Conservation (phyloP, 495 filamentous ascomycete species). For the Bacidia rubella region DNA sequence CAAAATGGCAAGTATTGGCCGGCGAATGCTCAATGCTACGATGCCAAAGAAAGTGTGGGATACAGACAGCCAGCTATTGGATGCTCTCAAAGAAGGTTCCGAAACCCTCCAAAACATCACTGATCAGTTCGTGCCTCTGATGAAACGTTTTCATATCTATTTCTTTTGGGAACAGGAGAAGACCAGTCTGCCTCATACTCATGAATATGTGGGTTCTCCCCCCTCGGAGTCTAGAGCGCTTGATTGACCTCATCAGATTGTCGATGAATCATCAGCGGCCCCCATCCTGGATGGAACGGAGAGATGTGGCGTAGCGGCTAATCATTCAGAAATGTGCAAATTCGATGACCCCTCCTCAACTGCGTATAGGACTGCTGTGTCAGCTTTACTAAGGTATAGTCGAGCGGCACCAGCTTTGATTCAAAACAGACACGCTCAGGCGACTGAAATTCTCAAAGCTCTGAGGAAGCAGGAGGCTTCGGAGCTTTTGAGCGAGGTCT, state of each 20-base stretch:
- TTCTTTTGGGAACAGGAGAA: constrained; percentile 34
- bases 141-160: constrained; percentile 28
- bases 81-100: constrained; percentile 24
- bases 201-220: constrained; percentile 11
- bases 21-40: constrained; percentile 14
- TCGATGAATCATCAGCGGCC: constrained; percentile 11
- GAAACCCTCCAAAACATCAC: constrained; percentile 31
- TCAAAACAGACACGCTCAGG: constrained; percentile 6
- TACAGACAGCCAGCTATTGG: constrained; percentile 19
- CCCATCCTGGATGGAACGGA: constrained; percentile 14
- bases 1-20: constrained; percentile 14
- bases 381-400: constrained; percentile 12
- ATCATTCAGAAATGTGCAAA: constrained; percentile 18
- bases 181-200: constrained; percentile 22
- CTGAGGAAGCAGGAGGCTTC: constrained; percentile 5
- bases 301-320: constrained; percentile 10
- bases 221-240: background rate
- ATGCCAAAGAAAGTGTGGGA: constrained; percentile 15
- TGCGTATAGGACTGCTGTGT: constrained; percentile 5
- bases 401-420: constrained; percentile 13
- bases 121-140: constrained; percentile 30
- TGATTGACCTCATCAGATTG: background rate
- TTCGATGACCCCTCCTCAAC: constrained; percentile 12
- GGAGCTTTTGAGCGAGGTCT: background rate
- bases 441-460: constrained; percentile 10